These are phyloP conservation scores for Coemansia interrupta DNA, from an alignment of 192 early-diverging fungal genomes.

Conservation along the genomic window DNA sequence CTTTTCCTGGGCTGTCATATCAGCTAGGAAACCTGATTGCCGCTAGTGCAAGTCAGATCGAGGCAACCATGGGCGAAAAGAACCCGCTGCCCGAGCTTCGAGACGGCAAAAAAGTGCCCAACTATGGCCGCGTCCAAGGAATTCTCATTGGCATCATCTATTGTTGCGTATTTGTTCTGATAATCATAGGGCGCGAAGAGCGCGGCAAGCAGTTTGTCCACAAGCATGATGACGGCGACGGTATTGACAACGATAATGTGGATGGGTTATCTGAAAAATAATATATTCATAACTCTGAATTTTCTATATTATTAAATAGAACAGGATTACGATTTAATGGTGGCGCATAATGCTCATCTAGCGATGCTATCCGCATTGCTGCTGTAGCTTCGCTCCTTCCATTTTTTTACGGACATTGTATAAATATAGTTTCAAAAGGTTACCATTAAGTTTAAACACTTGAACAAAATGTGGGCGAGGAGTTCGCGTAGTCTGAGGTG, in stretches of 20 bases:
- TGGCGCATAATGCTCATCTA: too few relatives aligned
- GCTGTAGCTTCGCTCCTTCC: too few relatives aligned
- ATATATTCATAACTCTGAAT: too few relatives aligned
- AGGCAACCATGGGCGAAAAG: slow-evolving; percentile 55
- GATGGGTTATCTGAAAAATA: background rate
- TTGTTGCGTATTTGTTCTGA: slow-evolving; percentile 41
- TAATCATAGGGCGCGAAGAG: slow-evolving; percentile 58
- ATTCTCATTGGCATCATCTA: slow-evolving; percentile 59
- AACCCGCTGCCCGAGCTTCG: slow-evolving; percentile 51
- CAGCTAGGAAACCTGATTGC: slow-evolving; percentile 71
- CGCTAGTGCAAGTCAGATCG: slow-evolving; percentile 58
- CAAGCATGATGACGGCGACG: background rate
- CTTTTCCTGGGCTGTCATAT: slow-evolving; percentile 70
- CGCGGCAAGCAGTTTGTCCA: slow-evolving; percentile 52
- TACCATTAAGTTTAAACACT: background rate
- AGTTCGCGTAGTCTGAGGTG: background rate
- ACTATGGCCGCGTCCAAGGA: slow-evolving; percentile 57
- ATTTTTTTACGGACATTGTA: too few relatives aligned
- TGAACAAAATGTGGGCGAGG: background rate
- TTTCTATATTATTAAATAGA: too few relatives aligned
- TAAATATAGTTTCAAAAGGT: background rate
- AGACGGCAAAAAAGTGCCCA: slow-evolving; percentile 42
- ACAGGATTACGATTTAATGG: too few relatives aligned
- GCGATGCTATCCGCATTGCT: too few relatives aligned
- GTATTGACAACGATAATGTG: background rate